A percentile compares a stretch with the other conserved stretches of the same genome.
These are phyloP conservation scores for Neurospora discreta DNA, from an alignment of 495 filamentous ascomycete genomes.

Conservation along the genomic window DNA sequence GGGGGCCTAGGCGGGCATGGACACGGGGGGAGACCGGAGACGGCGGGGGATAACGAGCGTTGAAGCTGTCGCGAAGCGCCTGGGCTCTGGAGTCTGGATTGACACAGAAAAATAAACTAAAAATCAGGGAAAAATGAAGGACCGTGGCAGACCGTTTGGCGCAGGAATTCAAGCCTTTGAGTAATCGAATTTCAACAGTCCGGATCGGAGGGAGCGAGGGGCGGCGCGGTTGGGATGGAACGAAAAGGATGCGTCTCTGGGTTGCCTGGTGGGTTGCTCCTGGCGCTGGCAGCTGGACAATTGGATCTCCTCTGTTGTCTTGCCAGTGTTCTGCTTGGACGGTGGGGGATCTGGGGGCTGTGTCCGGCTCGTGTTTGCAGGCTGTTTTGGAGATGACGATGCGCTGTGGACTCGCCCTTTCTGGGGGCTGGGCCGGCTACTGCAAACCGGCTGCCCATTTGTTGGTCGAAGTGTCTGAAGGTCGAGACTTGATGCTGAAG, in stretches of 20 bases:
- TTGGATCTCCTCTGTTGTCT: background rate
- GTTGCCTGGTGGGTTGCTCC: background rate
- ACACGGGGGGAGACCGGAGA: conserved; percentile 1
- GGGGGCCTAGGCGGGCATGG: background rate
- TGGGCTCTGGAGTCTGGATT: background rate
- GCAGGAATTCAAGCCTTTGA: background rate
- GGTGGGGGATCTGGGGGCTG: background rate
- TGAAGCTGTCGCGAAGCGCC: background rate
- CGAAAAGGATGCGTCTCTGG: background rate
- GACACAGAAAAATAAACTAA: background rate
- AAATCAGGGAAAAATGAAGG: background rate
- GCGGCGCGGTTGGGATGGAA: background rate
- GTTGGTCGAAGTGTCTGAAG: background rate
- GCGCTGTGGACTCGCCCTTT: background rate
- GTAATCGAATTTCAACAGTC: background rate
- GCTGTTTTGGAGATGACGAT: background rate
- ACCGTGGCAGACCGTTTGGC: background rate
- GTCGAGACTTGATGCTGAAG: background rate
- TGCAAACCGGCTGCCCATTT: background rate
- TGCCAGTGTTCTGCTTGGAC: background rate
- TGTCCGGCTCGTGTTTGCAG: background rate
- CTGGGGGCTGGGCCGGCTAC: background rate
- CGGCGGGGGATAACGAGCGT: background rate
- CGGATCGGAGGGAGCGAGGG: background rate
- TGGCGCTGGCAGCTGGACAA: background rate